These are phyloP conservation scores for Vigna unguiculata DNA, from an alignment of 306 rosid genomes.

Conservation along the genomic window DNA sequence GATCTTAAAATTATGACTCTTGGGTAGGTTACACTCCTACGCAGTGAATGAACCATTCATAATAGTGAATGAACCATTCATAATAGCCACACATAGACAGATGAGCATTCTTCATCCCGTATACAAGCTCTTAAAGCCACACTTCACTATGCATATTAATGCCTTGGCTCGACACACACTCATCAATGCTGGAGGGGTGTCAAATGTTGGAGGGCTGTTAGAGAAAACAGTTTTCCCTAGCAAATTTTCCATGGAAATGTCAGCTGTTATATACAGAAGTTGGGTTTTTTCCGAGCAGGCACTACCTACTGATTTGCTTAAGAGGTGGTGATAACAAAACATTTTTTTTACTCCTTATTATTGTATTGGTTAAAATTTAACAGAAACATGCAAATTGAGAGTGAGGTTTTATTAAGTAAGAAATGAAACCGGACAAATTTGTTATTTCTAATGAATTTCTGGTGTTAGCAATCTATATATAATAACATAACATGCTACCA, in stretches of 20 bases:
- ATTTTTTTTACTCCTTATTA: background rate
- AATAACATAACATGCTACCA: background rate
- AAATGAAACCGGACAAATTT: background rate
- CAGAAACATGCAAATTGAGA: too few relatives aligned
- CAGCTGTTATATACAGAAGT: conserved; percentile 64
- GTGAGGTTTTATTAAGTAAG: background rate
- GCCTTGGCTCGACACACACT: conserved; percentile 90
- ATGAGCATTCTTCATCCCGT: conserved; percentile 87
- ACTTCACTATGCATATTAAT: conserved; percentile 88
- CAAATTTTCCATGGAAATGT: conserved; percentile 82
- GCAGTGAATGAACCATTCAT: conserved; percentile 98
- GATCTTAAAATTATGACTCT: background rate
- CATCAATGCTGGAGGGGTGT: conserved; percentile 84
- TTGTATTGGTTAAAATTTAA: background rate
- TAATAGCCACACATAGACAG: conserved; percentile 83
- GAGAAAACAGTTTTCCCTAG: conserved; percentile 93
- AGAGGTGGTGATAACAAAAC: conserved; percentile 53
- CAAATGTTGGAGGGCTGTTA: too few relatives aligned
- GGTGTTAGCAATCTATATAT: background rate
- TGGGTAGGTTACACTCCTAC: conserved; percentile 82
- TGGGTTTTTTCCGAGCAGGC: conserved; percentile 91
- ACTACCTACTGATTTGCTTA: conserved; percentile 76
- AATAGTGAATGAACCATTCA: too few relatives aligned
- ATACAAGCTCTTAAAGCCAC: conserved; percentile 86
- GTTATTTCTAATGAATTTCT: background rate